Evolutionary conservation across 306 rosid genomes (phyloP).

Genomic region (Vigna unguiculata): DNA sequence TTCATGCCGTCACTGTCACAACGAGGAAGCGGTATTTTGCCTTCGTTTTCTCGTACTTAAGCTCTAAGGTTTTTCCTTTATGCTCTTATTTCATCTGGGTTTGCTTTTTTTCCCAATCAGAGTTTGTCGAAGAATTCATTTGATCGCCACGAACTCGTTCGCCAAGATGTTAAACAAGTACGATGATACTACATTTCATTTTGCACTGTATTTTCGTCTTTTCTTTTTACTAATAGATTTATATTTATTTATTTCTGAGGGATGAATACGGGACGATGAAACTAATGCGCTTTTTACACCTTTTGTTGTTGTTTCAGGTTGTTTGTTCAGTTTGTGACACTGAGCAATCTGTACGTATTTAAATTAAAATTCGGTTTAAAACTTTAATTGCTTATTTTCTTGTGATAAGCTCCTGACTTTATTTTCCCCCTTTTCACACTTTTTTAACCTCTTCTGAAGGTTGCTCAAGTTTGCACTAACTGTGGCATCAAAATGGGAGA

Average conservation of each 20-base stretch:
- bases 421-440: not conserved
- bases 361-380: not conserved
- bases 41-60: conserved; percentile 4
- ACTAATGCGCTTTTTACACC: not conserved
- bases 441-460: conserved; percentile 44
- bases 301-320: conserved; percentile 61
- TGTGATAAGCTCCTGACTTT: conserved; percentile 16
- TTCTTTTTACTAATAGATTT: not conserved
- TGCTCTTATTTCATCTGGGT: conserved; percentile 42
- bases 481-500: conserved; percentile 94
- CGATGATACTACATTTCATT: conserved; percentile 15
- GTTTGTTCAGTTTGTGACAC: conserved; percentile 91
- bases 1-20: conserved; percentile 91
- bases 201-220: not conserved
- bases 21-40: conserved; percentile 69
- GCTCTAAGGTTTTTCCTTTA: conserved; percentile 3
- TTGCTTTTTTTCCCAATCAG: conserved; percentile 47
- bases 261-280: not conserved
- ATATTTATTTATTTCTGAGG: no score
- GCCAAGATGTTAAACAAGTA: conserved; percentile 78
- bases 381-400: no score
- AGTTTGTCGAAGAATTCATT: conserved; percentile 60
- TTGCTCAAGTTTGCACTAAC: conserved; percentile 82
- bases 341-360: conserved; percentile 81
- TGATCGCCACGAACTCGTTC: conserved; percentile 84